Evolutionary conservation across 2,329 filamentous ascomycete genomes (phyloP), one percentile per base, ranked within the genome.

Genomic region (Fusarium pseudonygamai): DNA sequence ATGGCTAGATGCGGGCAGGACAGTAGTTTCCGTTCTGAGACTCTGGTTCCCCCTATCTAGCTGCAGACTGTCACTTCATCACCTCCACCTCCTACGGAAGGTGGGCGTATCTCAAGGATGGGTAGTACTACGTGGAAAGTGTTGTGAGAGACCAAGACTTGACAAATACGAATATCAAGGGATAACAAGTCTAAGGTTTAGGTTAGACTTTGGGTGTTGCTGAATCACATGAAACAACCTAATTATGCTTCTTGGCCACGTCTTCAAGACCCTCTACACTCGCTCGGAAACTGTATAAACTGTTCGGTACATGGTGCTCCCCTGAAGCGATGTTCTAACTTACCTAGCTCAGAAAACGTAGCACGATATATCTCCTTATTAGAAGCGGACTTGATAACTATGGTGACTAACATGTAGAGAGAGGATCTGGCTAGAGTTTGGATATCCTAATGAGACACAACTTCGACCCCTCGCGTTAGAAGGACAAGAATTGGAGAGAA

Each of bases 1-100:
- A 72, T 67, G 58, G 46, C 50, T 59, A 57, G 53, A 47, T 34
- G 65, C 59, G 56, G 69, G 60, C 70, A 65, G 43, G 57, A 49
- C 45, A 70, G 63, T 74, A 71, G 71, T 64, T 71, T 59, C 67
- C 71, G 67, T 49, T 68, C 71, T 61, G 62, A 73, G 71, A 71
- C 67, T 65, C 32, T 37, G 49, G 39, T 57, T 71, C 67, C 71
- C 71, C 71, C 52, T 71, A 71, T 74, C 58, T 67, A 36, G 65
- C 56, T 62, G 60, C 47, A 60, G 34, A 22, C 49, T 28, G 26
- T 55, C 49, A 59, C 18, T 47, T 39, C 28, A 53, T 58, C 43
- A 56, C 42, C 47, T 47, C 36, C 50, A 56, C 42, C 47, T 47
- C 36, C 50, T 52, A 12, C 53, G 63, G 53, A 30, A 64, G 55